These are phyloP conservation scores for Tetraselmis chui DNA, from an alignment of 139 green algal species.

Conservation along the genomic window DNA sequence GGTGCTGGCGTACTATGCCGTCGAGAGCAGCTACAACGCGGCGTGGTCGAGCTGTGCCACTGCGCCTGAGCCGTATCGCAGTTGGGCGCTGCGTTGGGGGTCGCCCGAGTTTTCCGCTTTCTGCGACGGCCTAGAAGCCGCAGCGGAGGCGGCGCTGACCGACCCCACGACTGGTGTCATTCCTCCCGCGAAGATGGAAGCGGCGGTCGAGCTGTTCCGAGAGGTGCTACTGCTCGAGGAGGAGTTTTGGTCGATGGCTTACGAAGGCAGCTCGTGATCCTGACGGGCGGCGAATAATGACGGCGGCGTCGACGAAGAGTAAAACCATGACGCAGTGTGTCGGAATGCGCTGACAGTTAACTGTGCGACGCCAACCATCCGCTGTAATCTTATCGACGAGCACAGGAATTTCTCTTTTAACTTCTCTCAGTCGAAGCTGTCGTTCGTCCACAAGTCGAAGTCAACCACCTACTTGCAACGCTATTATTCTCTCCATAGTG, in stretches of 20 bases:
- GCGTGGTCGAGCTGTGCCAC: neutral
- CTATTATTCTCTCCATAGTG: too few relatives aligned
- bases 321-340: too few relatives aligned
- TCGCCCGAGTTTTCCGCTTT: neutral
- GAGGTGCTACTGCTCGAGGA: neutral
- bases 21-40: neutral
- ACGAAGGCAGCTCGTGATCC: neutral
- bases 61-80: neutral
- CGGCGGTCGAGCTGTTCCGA: neutral
- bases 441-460: too few relatives aligned
- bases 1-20: neutral
- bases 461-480: too few relatives aligned
- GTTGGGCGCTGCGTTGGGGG: neutral
- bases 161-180: neutral
- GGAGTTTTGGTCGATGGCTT: neutral
- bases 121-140: neutral
- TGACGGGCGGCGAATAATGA: too few relatives aligned
- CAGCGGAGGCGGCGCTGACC: neutral
- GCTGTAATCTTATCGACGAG: too few relatives aligned
- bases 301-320: too few relatives aligned
- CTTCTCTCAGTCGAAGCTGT: too few relatives aligned
- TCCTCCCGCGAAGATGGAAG: neutral
- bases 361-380: too few relatives aligned
- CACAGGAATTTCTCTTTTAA: too few relatives aligned
- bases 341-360: too few relatives aligned